phyloP scores from a whole-genome alignment of 2,329 filamentous ascomycete species.

The Clarireedia hainanense region DNA sequence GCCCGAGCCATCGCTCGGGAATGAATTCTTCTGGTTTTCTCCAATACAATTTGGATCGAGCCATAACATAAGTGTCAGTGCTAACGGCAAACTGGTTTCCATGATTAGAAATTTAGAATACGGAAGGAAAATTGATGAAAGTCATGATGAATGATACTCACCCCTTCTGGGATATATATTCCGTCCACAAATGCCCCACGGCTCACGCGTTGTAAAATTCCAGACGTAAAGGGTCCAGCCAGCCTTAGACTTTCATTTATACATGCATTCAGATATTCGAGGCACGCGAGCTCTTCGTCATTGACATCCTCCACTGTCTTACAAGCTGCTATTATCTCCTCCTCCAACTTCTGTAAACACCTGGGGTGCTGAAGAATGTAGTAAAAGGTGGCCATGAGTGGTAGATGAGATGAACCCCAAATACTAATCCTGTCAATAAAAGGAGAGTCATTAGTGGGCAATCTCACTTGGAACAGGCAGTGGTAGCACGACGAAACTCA shows the following conservation, averaged over 20 bases:
- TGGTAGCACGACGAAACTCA: background rate
- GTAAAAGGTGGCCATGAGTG: conserved; percentile 11
- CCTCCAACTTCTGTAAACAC: conserved; percentile 26
- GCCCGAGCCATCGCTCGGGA: background rate
- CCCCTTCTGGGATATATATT: background rate
- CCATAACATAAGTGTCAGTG: background rate
- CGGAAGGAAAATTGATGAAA: background rate
- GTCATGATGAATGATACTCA: background rate
- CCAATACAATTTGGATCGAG: background rate
- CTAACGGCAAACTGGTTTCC: background rate
- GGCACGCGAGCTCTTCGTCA: conserved; percentile 10
- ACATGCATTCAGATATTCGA: conserved; percentile 1
- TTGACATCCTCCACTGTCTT: conserved; percentile 32
- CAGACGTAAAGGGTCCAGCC: background rate
- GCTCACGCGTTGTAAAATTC: background rate
- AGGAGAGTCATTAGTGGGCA: no score
- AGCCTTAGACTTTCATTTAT: conserved; percentile 3
- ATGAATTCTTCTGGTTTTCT: background rate
- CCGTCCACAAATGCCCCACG: background rate
- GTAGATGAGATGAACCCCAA: background rate
- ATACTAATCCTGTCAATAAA: background rate
- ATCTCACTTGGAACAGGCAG: background rate
- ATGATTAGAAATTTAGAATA: background rate
- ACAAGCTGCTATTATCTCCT: conserved; percentile 36
- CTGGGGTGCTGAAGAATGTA: conserved; percentile 28